phyloP scores from a whole-genome alignment of 306 rosid genomes.

The Citrullus mucosospermus region DNA sequence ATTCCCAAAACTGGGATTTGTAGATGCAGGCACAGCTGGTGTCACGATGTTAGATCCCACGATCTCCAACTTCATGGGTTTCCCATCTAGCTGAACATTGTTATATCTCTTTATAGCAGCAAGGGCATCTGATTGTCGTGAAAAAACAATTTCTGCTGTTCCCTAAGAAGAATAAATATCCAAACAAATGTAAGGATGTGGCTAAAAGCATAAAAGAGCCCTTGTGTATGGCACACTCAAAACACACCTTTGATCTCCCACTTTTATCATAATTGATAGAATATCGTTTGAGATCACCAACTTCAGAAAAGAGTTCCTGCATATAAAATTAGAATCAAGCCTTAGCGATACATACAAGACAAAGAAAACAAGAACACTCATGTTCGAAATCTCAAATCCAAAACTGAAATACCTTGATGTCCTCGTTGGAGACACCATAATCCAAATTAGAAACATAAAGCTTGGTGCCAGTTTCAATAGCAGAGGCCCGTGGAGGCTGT shows the following conservation, averaged over 20 bases:
- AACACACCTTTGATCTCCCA: slow-evolving; percentile 91
- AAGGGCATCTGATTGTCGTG: slow-evolving; percentile 62
- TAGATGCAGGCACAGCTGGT: slow-evolving; percentile 32
- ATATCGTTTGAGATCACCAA: slow-evolving; percentile 79
- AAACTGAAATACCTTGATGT: slow-evolving; percentile 53
- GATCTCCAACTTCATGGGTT: slow-evolving; percentile 89
- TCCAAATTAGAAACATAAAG: slow-evolving; percentile 84
- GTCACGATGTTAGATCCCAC: slow-evolving; percentile 71
- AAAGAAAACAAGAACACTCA: neutral
- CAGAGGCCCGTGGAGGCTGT: slow-evolving; percentile 53
- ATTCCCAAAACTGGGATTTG: slow-evolving; percentile 38
- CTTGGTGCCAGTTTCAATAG: slow-evolving; percentile 88
- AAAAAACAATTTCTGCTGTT: slow-evolving; percentile 83
- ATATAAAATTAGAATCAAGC: neutral
- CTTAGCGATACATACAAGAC: neutral
- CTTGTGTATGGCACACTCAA: slow-evolving; percentile 11
- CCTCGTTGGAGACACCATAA: slow-evolving; percentile 87
- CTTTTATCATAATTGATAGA: slow-evolving; percentile 76
- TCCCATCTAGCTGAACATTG: slow-evolving; percentile 88
- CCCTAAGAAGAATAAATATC: slow-evolving; percentile 47
- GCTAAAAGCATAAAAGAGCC: slow-evolving; percentile 15
- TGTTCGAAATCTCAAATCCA: neutral
- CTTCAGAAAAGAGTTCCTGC: slow-evolving; percentile 93
- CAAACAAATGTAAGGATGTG: slow-evolving; percentile 21
- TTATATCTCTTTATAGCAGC: slow-evolving; percentile 94